Conservation (phyloP, 2,329 filamentous ascomycete genomes). For the Fusarium sp. region DNA sequence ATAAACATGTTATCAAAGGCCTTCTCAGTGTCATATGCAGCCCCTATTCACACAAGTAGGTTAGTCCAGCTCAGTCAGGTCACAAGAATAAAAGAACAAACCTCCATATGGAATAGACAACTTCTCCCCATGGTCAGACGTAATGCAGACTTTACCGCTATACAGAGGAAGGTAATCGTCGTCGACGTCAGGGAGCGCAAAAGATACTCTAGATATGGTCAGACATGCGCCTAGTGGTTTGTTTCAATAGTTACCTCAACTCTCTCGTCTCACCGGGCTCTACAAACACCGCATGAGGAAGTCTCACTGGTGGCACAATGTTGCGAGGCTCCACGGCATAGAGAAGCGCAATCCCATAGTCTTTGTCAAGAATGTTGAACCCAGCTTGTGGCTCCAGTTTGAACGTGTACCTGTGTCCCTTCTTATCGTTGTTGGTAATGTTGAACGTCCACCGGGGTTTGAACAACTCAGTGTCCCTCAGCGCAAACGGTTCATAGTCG, state of each 20-base stretch:
- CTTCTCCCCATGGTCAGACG: conserved; percentile 54
- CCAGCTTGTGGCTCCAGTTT: conserved; percentile 57
- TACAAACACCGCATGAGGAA: conserved; percentile 45
- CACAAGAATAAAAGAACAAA: no score
- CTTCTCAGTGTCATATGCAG: conserved; percentile 54
- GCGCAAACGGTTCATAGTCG: conserved; percentile 58
- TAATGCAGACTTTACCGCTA: conserved; percentile 58
- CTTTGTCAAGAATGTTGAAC: conserved; percentile 48
- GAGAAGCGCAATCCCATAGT: conserved; percentile 46
- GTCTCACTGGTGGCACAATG: conserved; percentile 46
- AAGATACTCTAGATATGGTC: conserved; percentile 42
- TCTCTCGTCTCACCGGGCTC: conserved; percentile 46
- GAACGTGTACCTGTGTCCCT: conserved; percentile 56
- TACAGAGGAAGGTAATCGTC: conserved; percentile 57
- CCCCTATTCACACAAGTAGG: conserved; percentile 40
- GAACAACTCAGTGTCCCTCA: conserved; percentile 63
- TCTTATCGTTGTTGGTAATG: conserved; percentile 59
- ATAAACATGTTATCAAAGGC: conserved; percentile 54
- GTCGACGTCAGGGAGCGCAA: conserved; percentile 46
- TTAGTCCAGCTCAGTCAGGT: background rate
- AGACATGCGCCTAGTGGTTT: background rate
- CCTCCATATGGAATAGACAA: conserved; percentile 58
- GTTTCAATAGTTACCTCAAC: conserved; percentile 40
- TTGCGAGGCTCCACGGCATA: conserved; percentile 45
- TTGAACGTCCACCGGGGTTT: conserved; percentile 48